A percentile compares a stretch with the other conserved stretches of the same genome.
phyloP scores from a whole-genome alignment of 2,329 filamentous ascomycete species.

The Ramularia collo-cygni region DNA sequence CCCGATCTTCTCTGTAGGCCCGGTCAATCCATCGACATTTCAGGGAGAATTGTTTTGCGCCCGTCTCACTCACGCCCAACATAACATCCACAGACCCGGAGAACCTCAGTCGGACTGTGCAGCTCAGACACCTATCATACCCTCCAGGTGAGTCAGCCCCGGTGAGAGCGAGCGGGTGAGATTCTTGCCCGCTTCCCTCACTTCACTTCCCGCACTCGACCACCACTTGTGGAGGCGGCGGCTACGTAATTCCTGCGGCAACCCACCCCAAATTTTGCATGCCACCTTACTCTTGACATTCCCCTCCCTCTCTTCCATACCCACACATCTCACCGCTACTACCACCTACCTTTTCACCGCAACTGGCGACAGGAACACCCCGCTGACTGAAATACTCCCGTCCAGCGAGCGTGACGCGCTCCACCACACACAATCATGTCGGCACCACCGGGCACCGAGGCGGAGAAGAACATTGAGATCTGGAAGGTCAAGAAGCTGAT shows the following conservation, averaged over 20 bases:
- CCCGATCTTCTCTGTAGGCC: too few species aligned
- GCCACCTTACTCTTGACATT: conserved; percentile 1
- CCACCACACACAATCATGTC: conserved; percentile 60
- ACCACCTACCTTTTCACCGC: background rate
- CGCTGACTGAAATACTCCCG: conserved; percentile 1
- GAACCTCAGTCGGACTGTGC: too few species aligned
- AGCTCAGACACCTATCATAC: too few species aligned
- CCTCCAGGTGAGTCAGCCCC: too few species aligned
- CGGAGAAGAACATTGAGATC: conserved; percentile 92
- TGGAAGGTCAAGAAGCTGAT: conserved; percentile 99
- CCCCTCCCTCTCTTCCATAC: background rate
- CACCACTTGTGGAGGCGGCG: too few species aligned
- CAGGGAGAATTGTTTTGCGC: too few species aligned
- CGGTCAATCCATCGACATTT: too few species aligned
- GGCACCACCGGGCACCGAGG: conserved; percentile 78
- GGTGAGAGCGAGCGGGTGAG: too few species aligned
- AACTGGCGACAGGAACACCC: background rate
- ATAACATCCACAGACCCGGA: too few species aligned
- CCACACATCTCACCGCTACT: background rate
- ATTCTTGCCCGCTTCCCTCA: too few species aligned
- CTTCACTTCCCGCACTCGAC: too few species aligned
- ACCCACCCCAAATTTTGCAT: conserved; percentile 5
- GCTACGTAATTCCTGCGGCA: background rate
- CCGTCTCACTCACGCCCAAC: too few species aligned
- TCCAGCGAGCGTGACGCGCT: conserved; percentile 15